Percentiles rank a stretch among this genome's conserved stretches.
Conservation (phyloP, 495 filamentous ascomycete species). For the Parathielavia appendiculata region DNA sequence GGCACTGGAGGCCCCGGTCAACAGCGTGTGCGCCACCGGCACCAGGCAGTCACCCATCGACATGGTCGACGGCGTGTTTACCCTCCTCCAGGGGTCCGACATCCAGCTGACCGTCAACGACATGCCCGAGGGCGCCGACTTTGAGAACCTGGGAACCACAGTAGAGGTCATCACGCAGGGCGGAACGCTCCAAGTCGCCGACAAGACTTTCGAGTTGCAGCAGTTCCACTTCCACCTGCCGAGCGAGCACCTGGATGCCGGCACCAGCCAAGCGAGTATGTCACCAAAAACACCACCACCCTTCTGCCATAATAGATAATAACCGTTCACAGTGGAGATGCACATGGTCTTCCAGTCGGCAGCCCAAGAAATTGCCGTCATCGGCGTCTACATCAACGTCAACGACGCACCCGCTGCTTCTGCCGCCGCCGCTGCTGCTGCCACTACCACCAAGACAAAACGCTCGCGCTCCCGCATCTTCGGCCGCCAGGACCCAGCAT, state of each 20-base stretch:
- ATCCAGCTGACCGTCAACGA: conserved; percentile 31
- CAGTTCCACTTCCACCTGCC: conserved; percentile 72
- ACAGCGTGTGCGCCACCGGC: conserved; percentile 49
- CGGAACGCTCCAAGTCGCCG: conserved; percentile 41
- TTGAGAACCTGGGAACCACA: conserved; percentile 57
- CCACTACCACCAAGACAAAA: conserved; percentile 8
- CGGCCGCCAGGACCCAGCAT: conserved; percentile 12
- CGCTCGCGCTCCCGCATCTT: conserved; percentile 13
- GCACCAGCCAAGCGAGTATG: conserved; percentile 40
- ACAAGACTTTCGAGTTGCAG: conserved; percentile 46
- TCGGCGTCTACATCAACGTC: conserved; percentile 57
- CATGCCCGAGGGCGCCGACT: conserved; percentile 40
- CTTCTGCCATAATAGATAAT: conserved; percentile 11
- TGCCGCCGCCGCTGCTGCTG: conserved; percentile 20
- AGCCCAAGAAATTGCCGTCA: conserved; percentile 46
- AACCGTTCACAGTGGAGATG: conserved; percentile 49
- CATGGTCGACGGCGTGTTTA: conserved; percentile 39
- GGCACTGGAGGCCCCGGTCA: conserved; percentile 40
- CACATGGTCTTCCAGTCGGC: conserved; percentile 59
- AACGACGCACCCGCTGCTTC: no score
- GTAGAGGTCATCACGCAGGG: conserved; percentile 49
- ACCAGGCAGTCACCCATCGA: conserved; percentile 60
- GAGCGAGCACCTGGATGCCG: conserved; percentile 57
- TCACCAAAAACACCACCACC: background rate
- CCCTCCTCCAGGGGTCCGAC: conserved; percentile 39